Base-by-base conservation (phyloP, 129 eudicot species). In the Lactuca sativa region DNA sequence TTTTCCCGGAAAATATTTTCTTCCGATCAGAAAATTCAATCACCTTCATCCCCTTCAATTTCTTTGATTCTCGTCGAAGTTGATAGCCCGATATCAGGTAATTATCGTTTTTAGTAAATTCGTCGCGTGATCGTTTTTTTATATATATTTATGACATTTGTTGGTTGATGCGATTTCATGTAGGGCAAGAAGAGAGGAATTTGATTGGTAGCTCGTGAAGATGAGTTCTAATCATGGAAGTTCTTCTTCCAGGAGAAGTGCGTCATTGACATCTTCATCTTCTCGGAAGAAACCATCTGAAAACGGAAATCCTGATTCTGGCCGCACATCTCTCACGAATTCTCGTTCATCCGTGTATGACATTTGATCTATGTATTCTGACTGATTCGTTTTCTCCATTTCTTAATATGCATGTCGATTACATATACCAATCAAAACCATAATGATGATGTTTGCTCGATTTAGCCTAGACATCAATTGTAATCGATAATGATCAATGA, bases 181-280 rank as follows among this genome's bases (percentile, higher is more conserved):
- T 36, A 30, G 63, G 57, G 34, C 47, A 30, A 71, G 53, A 52
- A 49, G 51, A 49, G 58, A 49, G 69, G 53, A 51, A 7, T 49
- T 56, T 74, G 74, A 59, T 76, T 52, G 74, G 62, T 52, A 59
- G 38, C 11, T 49, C 68, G 80, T 67, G 67, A 68, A 70, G 58
- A 89, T 85, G 93, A 38, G 76, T 74, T 66, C 86, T 75, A 80
- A 92, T 65, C 82, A 83, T 74, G 97, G 87, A 41, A 74, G 85
- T 65, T 69, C 70, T 72, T 74, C 87, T 17, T 78, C 93, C 10
- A 59, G 93, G 83, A 86, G 80, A 59, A 91, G 90, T 74, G 60
- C 75, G 80, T 66, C 92, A 48, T 60, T 84, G 67, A 56, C 83
- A 32, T 73, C 80, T 74, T 79, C 85, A 54, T 74, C 87, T 21